A percentile compares a stretch with the other conserved stretches of the same genome.
Evolutionary conservation across 192 early-diverging fungal genomes (phyloP).

Genomic region (Phlyctochytrium arcticum): DNA sequence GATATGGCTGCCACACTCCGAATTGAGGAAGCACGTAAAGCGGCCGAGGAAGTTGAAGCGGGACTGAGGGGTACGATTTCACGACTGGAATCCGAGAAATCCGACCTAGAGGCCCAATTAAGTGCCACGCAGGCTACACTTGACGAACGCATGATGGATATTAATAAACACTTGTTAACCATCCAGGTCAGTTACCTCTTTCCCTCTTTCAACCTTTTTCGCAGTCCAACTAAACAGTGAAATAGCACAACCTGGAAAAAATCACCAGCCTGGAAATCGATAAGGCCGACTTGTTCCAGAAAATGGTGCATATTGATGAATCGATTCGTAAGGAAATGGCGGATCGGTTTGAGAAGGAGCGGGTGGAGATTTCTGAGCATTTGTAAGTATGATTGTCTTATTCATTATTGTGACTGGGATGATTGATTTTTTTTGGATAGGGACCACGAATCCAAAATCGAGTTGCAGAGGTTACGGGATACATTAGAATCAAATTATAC

Average conservation of each 20-base stretch:
- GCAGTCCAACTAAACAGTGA: neutral
- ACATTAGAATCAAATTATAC: neutral
- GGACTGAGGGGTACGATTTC: too few species aligned
- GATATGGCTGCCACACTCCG: too few species aligned
- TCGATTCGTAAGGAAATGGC: constrained; percentile 42
- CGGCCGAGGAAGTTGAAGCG: too few species aligned
- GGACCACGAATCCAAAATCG: neutral
- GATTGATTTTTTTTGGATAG: neutral
- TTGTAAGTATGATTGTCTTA: too few species aligned
- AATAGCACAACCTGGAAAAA: constrained; percentile 18
- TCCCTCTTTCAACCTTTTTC: neutral
- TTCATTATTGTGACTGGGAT: too few species aligned
- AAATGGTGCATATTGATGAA: constrained; percentile 48
- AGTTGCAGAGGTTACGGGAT: neutral
- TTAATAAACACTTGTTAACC: constrained; percentile 5
- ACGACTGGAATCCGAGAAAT: too few species aligned
- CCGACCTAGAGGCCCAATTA: constrained; percentile 52
- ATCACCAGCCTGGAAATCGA: constrained; percentile 42
- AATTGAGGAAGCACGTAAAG: too few species aligned
- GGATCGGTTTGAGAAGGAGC: constrained; percentile 36
- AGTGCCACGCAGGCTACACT: constrained; percentile 44
- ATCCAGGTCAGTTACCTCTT: constrained; percentile 26
- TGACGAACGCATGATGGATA: constrained; percentile 32
- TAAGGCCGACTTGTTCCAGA: constrained; percentile 51
- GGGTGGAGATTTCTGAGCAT: constrained; percentile 17